These are phyloP conservation scores for Saprolegnia parasitica DNA, from an alignment of 352 stramenopile genomes.

Conservation along the genomic window DNA sequence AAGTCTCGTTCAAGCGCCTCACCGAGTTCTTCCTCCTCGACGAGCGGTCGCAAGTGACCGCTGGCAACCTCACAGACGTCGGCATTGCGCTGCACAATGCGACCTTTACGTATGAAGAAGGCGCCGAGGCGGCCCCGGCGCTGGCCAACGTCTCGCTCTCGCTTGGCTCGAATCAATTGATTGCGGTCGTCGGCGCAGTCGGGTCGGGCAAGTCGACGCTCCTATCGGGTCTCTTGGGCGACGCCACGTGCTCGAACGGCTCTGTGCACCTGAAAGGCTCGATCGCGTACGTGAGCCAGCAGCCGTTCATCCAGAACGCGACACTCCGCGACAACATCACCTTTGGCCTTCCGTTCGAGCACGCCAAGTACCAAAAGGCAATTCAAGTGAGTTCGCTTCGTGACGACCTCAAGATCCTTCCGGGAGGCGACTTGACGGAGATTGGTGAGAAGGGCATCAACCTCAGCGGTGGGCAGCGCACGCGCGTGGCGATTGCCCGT, in stretches of 20 bases:
- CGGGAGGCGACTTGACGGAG: slow-evolving; percentile 46
- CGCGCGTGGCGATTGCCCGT: slow-evolving; percentile 25
- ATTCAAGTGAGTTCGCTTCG: background rate
- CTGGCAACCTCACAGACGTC: slow-evolving; percentile 61
- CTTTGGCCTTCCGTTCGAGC: slow-evolving; percentile 53
- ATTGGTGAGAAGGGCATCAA: slow-evolving; percentile 45
- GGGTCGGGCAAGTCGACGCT: slow-evolving; percentile 68
- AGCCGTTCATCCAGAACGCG: slow-evolving; percentile 89
- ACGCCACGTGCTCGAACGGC: slow-evolving; percentile 33
- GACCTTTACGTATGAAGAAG: slow-evolving; percentile 60
- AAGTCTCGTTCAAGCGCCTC: slow-evolving; percentile 55
- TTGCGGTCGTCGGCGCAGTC: slow-evolving; percentile 30
- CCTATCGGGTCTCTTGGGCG: slow-evolving; percentile 53
- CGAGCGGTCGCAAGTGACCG: slow-evolving; percentile 40
- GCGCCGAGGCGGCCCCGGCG: background rate
- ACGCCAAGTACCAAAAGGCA: slow-evolving; percentile 30
- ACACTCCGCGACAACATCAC: slow-evolving; percentile 87
- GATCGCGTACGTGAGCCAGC: slow-evolving; percentile 82
- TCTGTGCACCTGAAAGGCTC: slow-evolving; percentile 43
- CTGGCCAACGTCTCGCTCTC: slow-evolving; percentile 2
- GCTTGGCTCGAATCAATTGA: background rate
- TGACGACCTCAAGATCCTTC: slow-evolving; percentile 36
- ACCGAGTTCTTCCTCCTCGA: slow-evolving; percentile 45
- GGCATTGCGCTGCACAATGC: slow-evolving; percentile 40
- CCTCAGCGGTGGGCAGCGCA: slow-evolving; percentile 39